Evolutionary conservation across 345 rosid species (phyloP).

Genomic region (Hibiscus mutabilis): DNA sequence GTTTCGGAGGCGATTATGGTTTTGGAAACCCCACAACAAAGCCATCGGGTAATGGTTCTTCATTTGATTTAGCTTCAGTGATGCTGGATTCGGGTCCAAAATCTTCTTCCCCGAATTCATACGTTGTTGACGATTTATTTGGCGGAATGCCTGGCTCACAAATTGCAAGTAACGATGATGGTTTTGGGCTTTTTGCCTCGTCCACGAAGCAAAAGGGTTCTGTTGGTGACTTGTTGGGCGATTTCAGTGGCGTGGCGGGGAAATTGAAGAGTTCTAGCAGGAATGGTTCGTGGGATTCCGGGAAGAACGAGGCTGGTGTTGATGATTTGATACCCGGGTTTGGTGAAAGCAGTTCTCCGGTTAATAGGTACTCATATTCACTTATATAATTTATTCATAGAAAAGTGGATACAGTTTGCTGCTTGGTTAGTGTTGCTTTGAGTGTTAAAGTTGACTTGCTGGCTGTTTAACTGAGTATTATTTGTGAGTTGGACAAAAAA

Average conservation of each 20-base stretch:
- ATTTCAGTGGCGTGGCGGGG: constrained; percentile 26
- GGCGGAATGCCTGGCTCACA: constrained; percentile 37
- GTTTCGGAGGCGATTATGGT: constrained; percentile 34
- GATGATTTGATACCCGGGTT: constrained; percentile 79
- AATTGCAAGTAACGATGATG: constrained; percentile 24
- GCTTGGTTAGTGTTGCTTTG: neutral
- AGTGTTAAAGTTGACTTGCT: neutral
- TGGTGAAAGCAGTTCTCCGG: constrained; percentile 35
- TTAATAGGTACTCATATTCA: constrained; percentile 32
- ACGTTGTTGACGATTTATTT: constrained; percentile 37
- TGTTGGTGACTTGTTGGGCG: constrained; percentile 52
- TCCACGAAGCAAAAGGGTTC: constrained; percentile 29
- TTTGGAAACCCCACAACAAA: constrained; percentile 22
- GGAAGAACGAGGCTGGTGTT: constrained; percentile 25
- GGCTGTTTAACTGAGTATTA: no score
- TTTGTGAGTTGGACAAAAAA: neutral
- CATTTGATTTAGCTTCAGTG: constrained; percentile 43
- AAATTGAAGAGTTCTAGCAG: constrained; percentile 22
- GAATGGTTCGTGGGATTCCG: constrained; percentile 16
- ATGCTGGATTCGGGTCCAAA: constrained; percentile 30
- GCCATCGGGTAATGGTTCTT: constrained; percentile 22
- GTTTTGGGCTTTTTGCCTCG: constrained; percentile 43
- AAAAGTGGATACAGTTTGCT: constrained; percentile 1
- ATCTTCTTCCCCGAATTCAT: constrained; percentile 20
- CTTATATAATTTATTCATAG: neutral